A percentile compares a stretch with the other conserved stretches of the same genome.
Evolutionary conservation across 1,284 basidiomycete genomes (phyloP).

Genomic region (Lentinus polychrous): DNA sequence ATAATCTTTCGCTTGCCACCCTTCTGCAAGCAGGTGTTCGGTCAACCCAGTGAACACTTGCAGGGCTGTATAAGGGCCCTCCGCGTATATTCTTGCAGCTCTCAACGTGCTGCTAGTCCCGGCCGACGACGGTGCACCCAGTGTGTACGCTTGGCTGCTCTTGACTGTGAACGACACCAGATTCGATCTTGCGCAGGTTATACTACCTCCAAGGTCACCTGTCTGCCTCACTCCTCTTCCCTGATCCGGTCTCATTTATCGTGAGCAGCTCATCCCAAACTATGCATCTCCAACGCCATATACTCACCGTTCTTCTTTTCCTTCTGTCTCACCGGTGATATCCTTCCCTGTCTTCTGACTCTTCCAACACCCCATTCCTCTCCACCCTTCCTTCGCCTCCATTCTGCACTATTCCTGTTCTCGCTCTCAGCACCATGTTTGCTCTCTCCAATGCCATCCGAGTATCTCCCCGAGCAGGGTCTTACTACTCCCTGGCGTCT

Average conservation of each 20-base stretch:
- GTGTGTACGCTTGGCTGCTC: no score
- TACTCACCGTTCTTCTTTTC: no score
- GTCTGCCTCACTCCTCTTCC: neutral
- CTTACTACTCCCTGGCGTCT: neutral
- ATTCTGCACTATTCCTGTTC: neutral
- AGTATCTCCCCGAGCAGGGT: no score
- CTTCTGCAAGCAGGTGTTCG: no score
- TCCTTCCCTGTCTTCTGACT: neutral
- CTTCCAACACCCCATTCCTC: no score
- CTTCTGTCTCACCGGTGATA: no score
- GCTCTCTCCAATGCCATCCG: constrained; percentile 9
- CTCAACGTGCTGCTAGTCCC: neutral
- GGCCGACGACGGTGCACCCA: neutral
- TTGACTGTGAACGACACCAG: no score
- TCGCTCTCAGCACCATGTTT: constrained; percentile 13
- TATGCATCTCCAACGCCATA: no score
- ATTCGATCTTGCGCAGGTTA: neutral
- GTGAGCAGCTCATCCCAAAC: neutral
- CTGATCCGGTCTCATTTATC: constrained; percentile 1
- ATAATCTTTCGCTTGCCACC: no score
- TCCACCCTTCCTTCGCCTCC: neutral
- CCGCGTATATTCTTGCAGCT: constrained; percentile 6
- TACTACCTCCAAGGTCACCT: neutral
- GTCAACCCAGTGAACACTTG: no score
- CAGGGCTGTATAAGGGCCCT: constrained; percentile 9